Evolutionary conservation across 2,329 filamentous ascomycete genomes (phyloP).

Genomic region (Pyrenophora tritici-repentis): DNA sequence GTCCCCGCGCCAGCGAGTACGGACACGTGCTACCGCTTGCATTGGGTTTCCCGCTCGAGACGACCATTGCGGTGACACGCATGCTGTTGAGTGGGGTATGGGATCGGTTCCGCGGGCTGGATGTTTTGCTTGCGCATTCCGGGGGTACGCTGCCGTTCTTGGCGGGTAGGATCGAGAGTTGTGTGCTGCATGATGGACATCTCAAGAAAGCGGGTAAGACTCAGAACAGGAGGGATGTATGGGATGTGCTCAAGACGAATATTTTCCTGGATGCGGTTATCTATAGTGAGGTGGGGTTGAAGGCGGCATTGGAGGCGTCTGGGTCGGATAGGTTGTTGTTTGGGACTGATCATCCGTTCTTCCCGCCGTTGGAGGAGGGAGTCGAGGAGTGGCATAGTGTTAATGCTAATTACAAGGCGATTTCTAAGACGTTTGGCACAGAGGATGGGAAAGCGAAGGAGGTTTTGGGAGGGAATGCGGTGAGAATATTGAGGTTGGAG

Average conservation of each 20-base stretch:
- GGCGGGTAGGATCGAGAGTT: slow-evolving; percentile 86
- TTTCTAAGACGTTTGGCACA: slow-evolving; percentile 57
- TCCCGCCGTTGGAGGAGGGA: slow-evolving; percentile 71
- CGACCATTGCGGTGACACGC: slow-evolving; percentile 83
- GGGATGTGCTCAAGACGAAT: slow-evolving; percentile 72
- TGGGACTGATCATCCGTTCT: slow-evolving; percentile 82
- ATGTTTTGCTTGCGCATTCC: slow-evolving; percentile 82
- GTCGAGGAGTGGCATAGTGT: slow-evolving; percentile 74
- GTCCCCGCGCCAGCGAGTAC: slow-evolving; percentile 72
- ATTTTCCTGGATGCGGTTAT: slow-evolving; percentile 88
- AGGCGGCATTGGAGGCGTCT: slow-evolving; percentile 69
- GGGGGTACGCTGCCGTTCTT: slow-evolving; percentile 89
- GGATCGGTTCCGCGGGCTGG: slow-evolving; percentile 70
- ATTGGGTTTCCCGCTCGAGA: slow-evolving; percentile 88
- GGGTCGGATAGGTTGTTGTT: slow-evolving; percentile 76
- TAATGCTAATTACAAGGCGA: slow-evolving; percentile 61
- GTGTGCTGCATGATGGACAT: slow-evolving; percentile 80
- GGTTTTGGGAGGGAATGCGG: slow-evolving; percentile 65
- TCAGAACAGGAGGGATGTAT: slow-evolving; percentile 61
- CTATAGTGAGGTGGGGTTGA: slow-evolving; percentile 75
- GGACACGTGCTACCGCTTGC: slow-evolving; percentile 87
- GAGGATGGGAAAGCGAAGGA: slow-evolving; percentile 54
- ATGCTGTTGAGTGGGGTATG: slow-evolving; percentile 90
- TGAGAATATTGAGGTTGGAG: slow-evolving; percentile 54
- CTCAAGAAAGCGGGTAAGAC: slow-evolving; percentile 67